Conservation (phyloP, 2,329 filamentous ascomycete genomes). For the Penicillium corylophilum region DNA sequence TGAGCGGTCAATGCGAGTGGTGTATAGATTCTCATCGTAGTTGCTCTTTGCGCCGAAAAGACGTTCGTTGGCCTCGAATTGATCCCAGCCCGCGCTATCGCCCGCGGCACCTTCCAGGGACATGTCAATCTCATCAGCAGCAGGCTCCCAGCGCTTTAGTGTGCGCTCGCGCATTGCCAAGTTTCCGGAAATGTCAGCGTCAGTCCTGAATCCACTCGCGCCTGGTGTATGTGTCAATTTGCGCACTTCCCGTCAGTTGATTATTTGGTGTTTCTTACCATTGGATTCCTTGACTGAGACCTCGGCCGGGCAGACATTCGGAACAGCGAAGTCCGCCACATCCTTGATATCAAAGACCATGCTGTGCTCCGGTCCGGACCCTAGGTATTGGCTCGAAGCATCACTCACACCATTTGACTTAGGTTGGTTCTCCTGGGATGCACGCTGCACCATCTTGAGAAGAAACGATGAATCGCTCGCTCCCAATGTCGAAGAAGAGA, state of each 20-base stretch:
- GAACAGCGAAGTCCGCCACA: conserved; percentile 56
- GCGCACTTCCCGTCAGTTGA: background rate
- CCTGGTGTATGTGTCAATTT: conserved; percentile 50
- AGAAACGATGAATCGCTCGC: conserved; percentile 54
- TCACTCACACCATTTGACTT: conserved; percentile 46
- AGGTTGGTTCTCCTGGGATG: conserved; percentile 36
- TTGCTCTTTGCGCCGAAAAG: conserved; percentile 85
- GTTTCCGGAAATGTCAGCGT: conserved; percentile 79
- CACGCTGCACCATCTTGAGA: conserved; percentile 65
- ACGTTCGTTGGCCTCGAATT: conserved; percentile 86
- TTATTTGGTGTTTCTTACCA: conserved; percentile 46
- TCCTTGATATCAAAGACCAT: conserved; percentile 65
- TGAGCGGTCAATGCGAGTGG: conserved; percentile 80
- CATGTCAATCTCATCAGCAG: conserved; percentile 62
- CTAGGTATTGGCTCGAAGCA: conserved; percentile 40
- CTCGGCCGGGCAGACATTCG: conserved; percentile 54
- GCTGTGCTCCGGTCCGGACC: conserved; percentile 45
- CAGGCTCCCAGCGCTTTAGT: conserved; percentile 79
- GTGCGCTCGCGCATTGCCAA: conserved; percentile 68
- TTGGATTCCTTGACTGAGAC: conserved; percentile 55
- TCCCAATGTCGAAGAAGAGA: conserved; percentile 57
- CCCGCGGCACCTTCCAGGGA: conserved; percentile 64
- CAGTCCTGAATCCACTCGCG: conserved; percentile 74
- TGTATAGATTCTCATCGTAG: conserved; percentile 94
- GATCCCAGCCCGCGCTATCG: conserved; percentile 69